Evolutionary conservation across 2,329 filamentous ascomycete species (phyloP).

Genomic region (Colletotrichum lindemuthianum): DNA sequence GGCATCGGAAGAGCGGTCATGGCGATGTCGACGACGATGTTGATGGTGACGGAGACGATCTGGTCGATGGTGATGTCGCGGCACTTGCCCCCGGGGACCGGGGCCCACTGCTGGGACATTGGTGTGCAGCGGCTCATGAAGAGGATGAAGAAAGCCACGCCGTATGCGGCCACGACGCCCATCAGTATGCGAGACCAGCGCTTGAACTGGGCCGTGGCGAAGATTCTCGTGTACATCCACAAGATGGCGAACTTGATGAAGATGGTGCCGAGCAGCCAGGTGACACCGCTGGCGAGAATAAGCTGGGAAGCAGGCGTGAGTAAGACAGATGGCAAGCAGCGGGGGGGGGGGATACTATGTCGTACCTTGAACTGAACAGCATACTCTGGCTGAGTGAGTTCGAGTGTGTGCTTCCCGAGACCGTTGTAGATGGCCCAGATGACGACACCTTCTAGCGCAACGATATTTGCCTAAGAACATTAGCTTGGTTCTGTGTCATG

Average conservation of each 20-base stretch:
- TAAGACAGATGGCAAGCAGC: too few species aligned
- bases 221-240: slow-evolving; percentile 44
- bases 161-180: slow-evolving; percentile 39
- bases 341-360: too few species aligned
- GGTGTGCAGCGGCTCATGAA: slow-evolving; percentile 46
- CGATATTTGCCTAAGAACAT: slow-evolving; percentile 30
- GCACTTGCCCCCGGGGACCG: slow-evolving; percentile 48
- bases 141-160: slow-evolving; percentile 43
- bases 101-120: slow-evolving; percentile 44
- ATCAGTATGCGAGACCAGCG: slow-evolving; percentile 41
- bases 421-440: slow-evolving; percentile 41
- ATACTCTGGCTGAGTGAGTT: slow-evolving; percentile 25
- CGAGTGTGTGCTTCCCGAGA: slow-evolving; percentile 37
- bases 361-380: slow-evolving; percentile 31
- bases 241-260: slow-evolving; percentile 46
- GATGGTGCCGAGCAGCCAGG: slow-evolving; percentile 42
- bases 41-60: slow-evolving; percentile 40
- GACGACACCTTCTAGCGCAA: slow-evolving; percentile 33
- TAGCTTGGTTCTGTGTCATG: neutral
- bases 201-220: slow-evolving; percentile 42
- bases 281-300: slow-evolving; percentile 41
- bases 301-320: slow-evolving; percentile 29
- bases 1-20: slow-evolving; percentile 53
- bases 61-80: slow-evolving; percentile 42
- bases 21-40: slow-evolving; percentile 44